Conservation (phyloP, 140 eudicot genomes). For the Cichorium intybus region DNA sequence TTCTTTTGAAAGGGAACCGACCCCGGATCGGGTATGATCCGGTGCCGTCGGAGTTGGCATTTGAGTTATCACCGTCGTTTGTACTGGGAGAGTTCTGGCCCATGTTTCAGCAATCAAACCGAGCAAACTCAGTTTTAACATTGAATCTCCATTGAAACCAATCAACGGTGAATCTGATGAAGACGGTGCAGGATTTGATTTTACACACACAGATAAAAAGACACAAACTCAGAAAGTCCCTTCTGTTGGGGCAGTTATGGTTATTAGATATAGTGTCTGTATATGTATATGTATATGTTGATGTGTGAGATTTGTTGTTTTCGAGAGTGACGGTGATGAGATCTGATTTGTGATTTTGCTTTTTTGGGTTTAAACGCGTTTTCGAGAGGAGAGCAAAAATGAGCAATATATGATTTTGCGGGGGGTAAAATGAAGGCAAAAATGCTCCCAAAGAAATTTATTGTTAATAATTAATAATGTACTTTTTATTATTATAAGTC, state of each 20-base stretch:
- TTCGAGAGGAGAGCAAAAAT: conserved; percentile 10
- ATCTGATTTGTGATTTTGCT: conserved; percentile 28
- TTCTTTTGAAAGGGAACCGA: conserved; percentile 65
- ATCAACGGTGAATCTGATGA: conserved; percentile 27
- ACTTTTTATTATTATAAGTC: no score
- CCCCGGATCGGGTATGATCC: conserved; percentile 53
- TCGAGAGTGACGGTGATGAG: conserved; percentile 39
- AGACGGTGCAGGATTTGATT: conserved; percentile 1
- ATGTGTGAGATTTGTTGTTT: conserved; percentile 20
- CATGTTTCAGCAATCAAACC: conserved; percentile 20
- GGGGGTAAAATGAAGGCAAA: background rate
- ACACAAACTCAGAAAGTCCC: conserved; percentile 1
- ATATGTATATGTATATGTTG: background rate
- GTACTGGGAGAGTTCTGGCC: conserved; percentile 50
- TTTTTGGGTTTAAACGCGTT: conserved; percentile 31
- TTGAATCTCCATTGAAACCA: background rate
- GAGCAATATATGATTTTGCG: background rate
- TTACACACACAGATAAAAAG: background rate
- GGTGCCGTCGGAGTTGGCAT: conserved; percentile 19
- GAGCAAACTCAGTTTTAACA: conserved; percentile 22
- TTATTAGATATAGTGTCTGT: conserved; percentile 4
- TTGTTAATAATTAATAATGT: no score
- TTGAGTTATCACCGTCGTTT: conserved; percentile 33
- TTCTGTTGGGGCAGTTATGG: conserved; percentile 16
- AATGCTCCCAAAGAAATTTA: background rate